Evolutionary conservation across 1,139 yeast genomes (phyloP).

Genomic region (Starmera stellimalicola): DNA sequence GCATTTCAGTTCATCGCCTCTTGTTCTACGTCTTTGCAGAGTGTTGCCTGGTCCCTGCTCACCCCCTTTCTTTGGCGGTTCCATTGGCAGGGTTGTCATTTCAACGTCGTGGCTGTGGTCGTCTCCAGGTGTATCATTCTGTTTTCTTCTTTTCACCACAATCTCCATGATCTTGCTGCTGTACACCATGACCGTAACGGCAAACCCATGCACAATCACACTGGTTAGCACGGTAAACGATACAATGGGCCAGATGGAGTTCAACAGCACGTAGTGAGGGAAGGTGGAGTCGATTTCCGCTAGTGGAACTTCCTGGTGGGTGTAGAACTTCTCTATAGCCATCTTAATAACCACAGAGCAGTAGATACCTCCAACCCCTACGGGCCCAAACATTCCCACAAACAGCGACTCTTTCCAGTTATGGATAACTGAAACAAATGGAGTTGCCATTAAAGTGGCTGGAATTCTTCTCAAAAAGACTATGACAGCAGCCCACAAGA

Average conservation of each 20-base stretch:
- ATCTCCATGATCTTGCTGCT: conserved; percentile 6
- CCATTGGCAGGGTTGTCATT: neutral
- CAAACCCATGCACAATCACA: conserved; percentile 21
- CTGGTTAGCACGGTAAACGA: conserved; percentile 20
- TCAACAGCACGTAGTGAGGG: conserved; percentile 8
- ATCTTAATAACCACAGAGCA: conserved; percentile 20
- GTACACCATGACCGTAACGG: conserved; percentile 14
- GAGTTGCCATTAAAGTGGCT: conserved; percentile 23
- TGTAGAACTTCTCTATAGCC: conserved; percentile 10
- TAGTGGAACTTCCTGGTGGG: conserved; percentile 2
- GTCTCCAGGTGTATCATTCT: neutral
- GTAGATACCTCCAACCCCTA: conserved; percentile 33
- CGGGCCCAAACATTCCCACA: conserved; percentile 35
- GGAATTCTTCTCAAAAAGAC: conserved; percentile 27
- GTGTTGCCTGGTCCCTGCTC: neutral
- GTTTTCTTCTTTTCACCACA: conserved; percentile 4
- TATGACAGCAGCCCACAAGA: conserved; percentile 22
- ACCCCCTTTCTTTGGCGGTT: neutral
- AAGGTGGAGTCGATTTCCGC: conserved; percentile 1
- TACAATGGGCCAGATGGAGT: conserved; percentile 21
- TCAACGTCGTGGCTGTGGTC: conserved; percentile 1
- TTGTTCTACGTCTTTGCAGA: neutral
- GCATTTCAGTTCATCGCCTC: conserved; percentile 7
- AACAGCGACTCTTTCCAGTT: conserved; percentile 30
- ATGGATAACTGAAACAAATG: conserved; percentile 26